phyloP scores from a whole-genome alignment of 306 rosid species.

The Heteromeles arbutifolia region DNA sequence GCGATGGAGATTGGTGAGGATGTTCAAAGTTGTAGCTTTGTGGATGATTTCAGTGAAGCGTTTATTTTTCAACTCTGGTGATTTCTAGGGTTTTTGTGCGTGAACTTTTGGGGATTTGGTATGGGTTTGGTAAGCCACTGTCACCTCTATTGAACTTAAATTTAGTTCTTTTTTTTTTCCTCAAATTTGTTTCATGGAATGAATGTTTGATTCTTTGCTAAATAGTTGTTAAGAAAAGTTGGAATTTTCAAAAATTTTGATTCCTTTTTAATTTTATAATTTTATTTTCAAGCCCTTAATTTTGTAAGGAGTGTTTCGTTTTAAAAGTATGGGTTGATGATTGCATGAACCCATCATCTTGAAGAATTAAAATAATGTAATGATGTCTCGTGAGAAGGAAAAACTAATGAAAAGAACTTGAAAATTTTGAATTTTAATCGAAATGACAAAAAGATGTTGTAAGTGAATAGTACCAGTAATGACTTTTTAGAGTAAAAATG shows the following conservation, averaged over 20 bases:
- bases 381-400: too few species aligned
- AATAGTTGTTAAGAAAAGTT: background rate
- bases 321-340: conserved; percentile 1
- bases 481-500: too few species aligned
- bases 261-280: background rate
- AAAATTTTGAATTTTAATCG: too few species aligned
- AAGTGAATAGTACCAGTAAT: too few species aligned
- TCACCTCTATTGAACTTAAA: conserved; percentile 9
- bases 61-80: background rate
- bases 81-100: conserved; percentile 37
- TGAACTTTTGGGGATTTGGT: conserved; percentile 21
- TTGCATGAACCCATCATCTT: conserved; percentile 9
- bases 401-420: too few species aligned
- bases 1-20: conserved; percentile 17
- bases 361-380: background rate
- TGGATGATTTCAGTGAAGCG: conserved; percentile 12
- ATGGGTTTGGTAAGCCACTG: conserved; percentile 24
- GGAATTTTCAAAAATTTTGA: background rate
- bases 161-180: background rate
- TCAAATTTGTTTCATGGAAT: background rate
- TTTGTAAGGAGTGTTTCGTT: background rate
- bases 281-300: conserved; percentile 1
- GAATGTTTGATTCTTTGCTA: background rate
- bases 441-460: too few species aligned
- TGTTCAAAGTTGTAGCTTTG: conserved; percentile 3